Base-by-base conservation (phyloP, 495 filamentous ascomycete species). In the Cercophora samala region DNA sequence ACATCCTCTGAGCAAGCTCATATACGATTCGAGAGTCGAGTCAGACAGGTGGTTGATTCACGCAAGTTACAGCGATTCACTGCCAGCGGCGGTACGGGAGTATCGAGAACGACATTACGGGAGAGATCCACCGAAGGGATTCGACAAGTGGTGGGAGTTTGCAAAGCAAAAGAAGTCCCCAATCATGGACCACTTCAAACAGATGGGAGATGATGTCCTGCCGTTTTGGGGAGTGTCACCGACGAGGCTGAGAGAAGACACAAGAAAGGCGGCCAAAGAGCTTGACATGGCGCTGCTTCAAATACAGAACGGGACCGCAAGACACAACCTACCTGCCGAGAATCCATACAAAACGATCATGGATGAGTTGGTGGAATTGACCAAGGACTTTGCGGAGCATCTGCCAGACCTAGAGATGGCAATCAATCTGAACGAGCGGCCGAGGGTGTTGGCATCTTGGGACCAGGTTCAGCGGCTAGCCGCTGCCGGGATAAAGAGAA, bases 341-440 rank as follows among this genome's bases (percentile, higher is more conserved):
- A 82, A 62, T 76, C 81, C 66, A 75, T 76, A 87, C 72, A 70
- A 87, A 78, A 17, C 79, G 76, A 77, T 83, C 73, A 29, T 91
- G 77, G 87, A 89, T 78, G 85, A 84, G 42, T 83, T 91, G 26
- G 82, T 83, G 17, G 78, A 83, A 0, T 87, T 92, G 80, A 88
- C 93, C 54, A 81, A 87, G 46, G 77, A 83, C 1, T 94, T 93
- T 64, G 81, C 83, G n/a, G 69, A 89, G 66, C 81, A 89, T 69
- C 82, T 96, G 5, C 91, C 91, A 1, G 85, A 91, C 62, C 91
- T 96, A 90, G 89, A 92, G 66, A 77, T 96, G 46, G 88, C 89
- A 0, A 88, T 96, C 77, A 96, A 95, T 73, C 71, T 92, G 24
- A 86, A 91, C 55, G 90, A 93, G 69, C 85, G 91, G 68, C 90